Conservation (phyloP, 208 protist genomes). For the Leptomonas seymouri region DNA sequence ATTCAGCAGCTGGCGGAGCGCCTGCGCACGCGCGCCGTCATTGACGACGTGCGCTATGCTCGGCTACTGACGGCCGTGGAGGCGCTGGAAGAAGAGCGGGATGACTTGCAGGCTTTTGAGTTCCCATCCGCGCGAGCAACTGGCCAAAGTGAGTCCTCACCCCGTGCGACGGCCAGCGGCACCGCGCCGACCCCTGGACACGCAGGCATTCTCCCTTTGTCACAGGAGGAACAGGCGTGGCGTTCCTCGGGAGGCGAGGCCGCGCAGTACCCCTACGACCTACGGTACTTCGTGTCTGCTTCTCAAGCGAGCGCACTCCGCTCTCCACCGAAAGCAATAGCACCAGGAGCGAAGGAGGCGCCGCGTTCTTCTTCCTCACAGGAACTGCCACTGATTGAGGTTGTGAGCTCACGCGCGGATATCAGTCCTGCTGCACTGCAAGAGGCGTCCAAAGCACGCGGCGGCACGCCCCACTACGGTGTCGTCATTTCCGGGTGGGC, state of each 20-base stretch:
- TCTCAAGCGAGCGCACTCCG: slow-evolving; percentile 19
- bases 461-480: slow-evolving; percentile 58
- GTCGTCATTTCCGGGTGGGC: slow-evolving; percentile 83
- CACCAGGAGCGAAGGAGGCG: background rate
- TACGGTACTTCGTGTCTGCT: slow-evolving; percentile 39
- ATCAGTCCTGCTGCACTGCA: slow-evolving; percentile 43
- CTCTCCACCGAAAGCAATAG: background rate
- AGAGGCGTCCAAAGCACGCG: slow-evolving; percentile 22
- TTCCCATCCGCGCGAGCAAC: background rate
- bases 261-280: slow-evolving; percentile 37
- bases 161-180: background rate
- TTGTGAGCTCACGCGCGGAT: slow-evolving; percentile 44
- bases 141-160: background rate
- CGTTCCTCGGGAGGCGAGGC: slow-evolving; percentile 31
- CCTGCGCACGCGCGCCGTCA: slow-evolving; percentile 53
- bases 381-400: slow-evolving; percentile 54
- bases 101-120: slow-evolving; percentile 8
- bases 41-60: slow-evolving; percentile 60
- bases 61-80: slow-evolving; percentile 45
- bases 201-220: slow-evolving; percentile 2
- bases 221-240: slow-evolving; percentile 29
- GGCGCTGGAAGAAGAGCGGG: slow-evolving; percentile 34
- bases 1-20: slow-evolving; percentile 62
- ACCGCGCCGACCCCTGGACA: background rate
- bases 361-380: background rate